Percentiles rank a stretch among this genome's conserved stretches.
Conservation (phyloP, 2,329 filamentous ascomycete genomes). For the Cladophialophora immunda region DNA sequence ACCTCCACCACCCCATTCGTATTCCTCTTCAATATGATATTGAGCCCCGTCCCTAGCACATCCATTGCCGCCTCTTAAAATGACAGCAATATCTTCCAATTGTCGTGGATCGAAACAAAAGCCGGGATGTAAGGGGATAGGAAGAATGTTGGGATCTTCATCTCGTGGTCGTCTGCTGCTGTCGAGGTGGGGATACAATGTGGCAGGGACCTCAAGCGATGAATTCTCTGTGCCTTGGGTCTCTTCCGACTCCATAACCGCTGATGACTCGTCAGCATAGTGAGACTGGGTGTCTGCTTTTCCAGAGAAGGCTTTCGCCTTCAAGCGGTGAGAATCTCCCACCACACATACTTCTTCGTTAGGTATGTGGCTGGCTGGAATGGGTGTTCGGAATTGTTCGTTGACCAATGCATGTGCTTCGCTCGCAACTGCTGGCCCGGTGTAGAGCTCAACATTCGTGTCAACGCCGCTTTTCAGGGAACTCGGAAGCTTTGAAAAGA, state of each 20-base stretch:
- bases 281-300: background rate
- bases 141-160: slow-evolving; percentile 39
- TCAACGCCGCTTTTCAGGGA: slow-evolving; percentile 3
- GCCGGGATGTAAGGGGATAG: slow-evolving; percentile 32
- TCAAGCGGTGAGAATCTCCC: background rate
- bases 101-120: slow-evolving; percentile 41
- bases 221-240: background rate
- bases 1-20: slow-evolving; percentile 40
- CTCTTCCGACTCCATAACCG: background rate
- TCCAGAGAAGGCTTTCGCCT: background rate
- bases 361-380: background rate
- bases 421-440: slow-evolving; percentile 4
- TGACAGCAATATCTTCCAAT: slow-evolving; percentile 38
- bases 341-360: background rate
- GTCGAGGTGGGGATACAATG: slow-evolving; percentile 25
- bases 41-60: slow-evolving; percentile 38
- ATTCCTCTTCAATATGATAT: slow-evolving; percentile 36
- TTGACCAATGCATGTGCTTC: background rate
- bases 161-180: slow-evolving; percentile 29
- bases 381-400: slow-evolving; percentile 4
- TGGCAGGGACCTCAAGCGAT: slow-evolving; percentile 27
- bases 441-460: slow-evolving; percentile 6
- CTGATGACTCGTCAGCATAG: background rate
- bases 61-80: slow-evolving; percentile 40
- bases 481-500: slow-evolving; percentile 30